A percentile compares a stretch with the other conserved stretches of the same genome.
Conservation (phyloP, 1,284 basidiomycete species). For the Ustilago loliicola region DNA sequence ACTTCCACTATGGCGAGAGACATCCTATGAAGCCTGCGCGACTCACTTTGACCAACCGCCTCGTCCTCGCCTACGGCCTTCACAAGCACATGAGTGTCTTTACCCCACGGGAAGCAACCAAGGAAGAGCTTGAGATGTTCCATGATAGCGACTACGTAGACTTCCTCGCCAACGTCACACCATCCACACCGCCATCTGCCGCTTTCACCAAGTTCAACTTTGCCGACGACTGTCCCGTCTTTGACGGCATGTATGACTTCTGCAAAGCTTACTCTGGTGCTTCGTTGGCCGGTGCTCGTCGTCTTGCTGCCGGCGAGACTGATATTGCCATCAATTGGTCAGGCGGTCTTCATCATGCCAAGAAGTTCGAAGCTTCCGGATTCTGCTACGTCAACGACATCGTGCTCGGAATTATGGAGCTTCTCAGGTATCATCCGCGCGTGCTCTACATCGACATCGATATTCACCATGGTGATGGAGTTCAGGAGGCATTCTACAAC, state of each 20-base stretch:
- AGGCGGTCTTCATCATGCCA: slow-evolving; percentile 96
- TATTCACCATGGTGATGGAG: slow-evolving; percentile 98
- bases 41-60: slow-evolving; percentile 90
- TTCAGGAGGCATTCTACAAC: slow-evolving; percentile 98
- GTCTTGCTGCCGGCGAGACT: slow-evolving; percentile 76
- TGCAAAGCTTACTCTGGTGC: slow-evolving; percentile 71
- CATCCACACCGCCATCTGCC: slow-evolving; percentile 61
- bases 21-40: slow-evolving; percentile 99
- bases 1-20: slow-evolving; percentile 83
- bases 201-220: slow-evolving; percentile 69
- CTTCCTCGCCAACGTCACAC: slow-evolving; percentile 80
- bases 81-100: slow-evolving; percentile 97
- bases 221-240: slow-evolving; percentile 70
- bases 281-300: slow-evolving; percentile 80
- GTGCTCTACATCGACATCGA: slow-evolving; percentile 98
- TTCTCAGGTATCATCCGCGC: slow-evolving; percentile 77
- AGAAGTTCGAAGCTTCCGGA: slow-evolving; percentile 94
- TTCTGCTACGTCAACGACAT: slow-evolving; percentile 97
- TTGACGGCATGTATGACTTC: slow-evolving; percentile 70
- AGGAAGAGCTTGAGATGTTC: slow-evolving; percentile 89
- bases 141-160: slow-evolving; percentile 95
- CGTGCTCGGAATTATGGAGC: slow-evolving; percentile 66
- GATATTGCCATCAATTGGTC: slow-evolving; percentile 99
- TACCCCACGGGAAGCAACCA: slow-evolving; percentile 87
- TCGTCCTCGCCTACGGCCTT: slow-evolving; percentile 95